These are phyloP conservation scores for Ophidiomyces ophidiicola DNA, from an alignment of 2,329 filamentous ascomycete species.

Conservation along the genomic window DNA sequence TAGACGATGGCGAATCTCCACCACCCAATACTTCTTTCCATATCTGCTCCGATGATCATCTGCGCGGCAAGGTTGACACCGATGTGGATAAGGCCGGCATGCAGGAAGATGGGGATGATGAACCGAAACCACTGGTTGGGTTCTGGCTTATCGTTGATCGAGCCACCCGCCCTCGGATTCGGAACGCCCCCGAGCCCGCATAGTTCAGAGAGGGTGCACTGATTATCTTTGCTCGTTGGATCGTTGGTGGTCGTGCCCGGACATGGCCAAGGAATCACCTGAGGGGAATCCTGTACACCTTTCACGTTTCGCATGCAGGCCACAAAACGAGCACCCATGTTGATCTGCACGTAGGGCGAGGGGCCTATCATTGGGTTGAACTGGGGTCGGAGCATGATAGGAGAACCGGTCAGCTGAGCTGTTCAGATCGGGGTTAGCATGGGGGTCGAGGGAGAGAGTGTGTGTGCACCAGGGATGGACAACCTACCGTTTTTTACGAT, in stretches of 20 bases:
- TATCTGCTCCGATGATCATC: conserved; percentile 77
- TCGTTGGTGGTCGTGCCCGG: conserved; percentile 60
- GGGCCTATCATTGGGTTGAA: conserved; percentile 98
- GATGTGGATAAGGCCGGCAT: conserved; percentile 88
- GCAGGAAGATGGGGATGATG: conserved; percentile 88
- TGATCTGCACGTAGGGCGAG: conserved; percentile 79
- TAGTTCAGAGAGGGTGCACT: conserved; percentile 65
- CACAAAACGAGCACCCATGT: conserved; percentile 86
- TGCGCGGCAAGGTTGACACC: conserved; percentile 91
- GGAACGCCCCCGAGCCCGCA: conserved; percentile 74
- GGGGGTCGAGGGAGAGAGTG: not conserved
- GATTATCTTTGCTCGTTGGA: conserved; percentile 35
- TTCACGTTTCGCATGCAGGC: conserved; percentile 79
- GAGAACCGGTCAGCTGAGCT: conserved; percentile 65
- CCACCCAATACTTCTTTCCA: conserved; percentile 80
- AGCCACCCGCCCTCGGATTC: conserved; percentile 44
- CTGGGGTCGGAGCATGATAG: conserved; percentile 55
- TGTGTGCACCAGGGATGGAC: conserved; percentile 8
- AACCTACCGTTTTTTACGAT: conserved; percentile 67
- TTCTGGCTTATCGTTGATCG: conserved; percentile 45
- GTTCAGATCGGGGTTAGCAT: conserved; percentile 3
- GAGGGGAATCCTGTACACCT: conserved; percentile 28
- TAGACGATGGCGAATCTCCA: conserved; percentile 85
- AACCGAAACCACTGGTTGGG: conserved; percentile 97
- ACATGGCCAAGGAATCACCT: conserved; percentile 53